Evolutionary conservation across 495 filamentous ascomycete species (phyloP), one percentile per base, ranked within the genome.

Genomic region (Penicillium flavigenum): DNA sequence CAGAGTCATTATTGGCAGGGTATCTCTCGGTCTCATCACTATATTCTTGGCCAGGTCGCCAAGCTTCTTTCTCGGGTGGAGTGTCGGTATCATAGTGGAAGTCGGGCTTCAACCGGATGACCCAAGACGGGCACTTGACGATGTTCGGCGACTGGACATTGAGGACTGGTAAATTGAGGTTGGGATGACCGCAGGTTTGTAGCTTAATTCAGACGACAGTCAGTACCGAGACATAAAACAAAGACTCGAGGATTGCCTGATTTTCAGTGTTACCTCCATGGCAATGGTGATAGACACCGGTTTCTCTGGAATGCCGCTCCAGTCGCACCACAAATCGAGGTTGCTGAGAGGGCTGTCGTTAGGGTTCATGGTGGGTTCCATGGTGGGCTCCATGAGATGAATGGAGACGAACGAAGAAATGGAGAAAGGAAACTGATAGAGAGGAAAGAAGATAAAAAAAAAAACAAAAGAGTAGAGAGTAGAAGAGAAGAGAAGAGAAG

Each of bases 271-370:
- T 67, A 76, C 74, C 61, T 76, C 71, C 16, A 76, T 47, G 3
- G 61, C 53, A 4, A 77, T 62, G 31, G 47, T 63, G 44, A 73
- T 48, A 11, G 64, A 56, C n/a, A 70, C 72, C 10, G 62, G 61
- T 12, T 70, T 59, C 2, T 51, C 34, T 10, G 58, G 57, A 7
- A 69, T 62, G 5, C 71, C 73, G 48, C 51, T 60, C 75, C 75
- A 77, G 16, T 65, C 63, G 12, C 68, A 68, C 44, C 55, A 65
- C 16, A 77, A 29, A 24, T 75, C 72, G 8, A 75, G 61, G 29
- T 75, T 66, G 43, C 55, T 67, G 50, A 72, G 66, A 6, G 52
- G 54, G 36, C 27, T 51, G 16, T 54, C 48, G 2, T 27, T 22
- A 3, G 39, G 36, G 14, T 19, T 7, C 20, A 17, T 43, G n/a